A percentile compares a stretch with the other conserved stretches of the same genome.
Conservation (phyloP, 163 green algal species). For the Chloroidium sp. region DNA sequence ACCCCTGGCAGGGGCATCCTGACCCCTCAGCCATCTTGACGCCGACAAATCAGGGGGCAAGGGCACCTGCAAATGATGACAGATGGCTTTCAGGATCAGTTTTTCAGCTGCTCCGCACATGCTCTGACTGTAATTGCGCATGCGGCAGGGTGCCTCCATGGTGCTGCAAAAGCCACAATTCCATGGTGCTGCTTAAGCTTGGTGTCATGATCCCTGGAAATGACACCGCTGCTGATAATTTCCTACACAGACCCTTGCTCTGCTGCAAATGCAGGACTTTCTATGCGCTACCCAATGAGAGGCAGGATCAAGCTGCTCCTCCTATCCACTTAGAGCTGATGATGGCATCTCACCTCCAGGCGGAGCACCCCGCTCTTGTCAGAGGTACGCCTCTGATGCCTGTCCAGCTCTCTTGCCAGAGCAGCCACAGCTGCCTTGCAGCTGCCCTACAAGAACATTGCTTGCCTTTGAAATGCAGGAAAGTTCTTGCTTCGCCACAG, state of each 20-base stretch:
- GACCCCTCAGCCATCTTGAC: conserved; percentile 42
- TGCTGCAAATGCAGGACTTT: too few relatives aligned
- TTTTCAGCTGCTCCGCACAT: too few relatives aligned
- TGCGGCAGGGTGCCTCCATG: neutral
- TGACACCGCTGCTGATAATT: too few relatives aligned
- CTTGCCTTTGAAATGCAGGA: neutral
- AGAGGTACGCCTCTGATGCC: neutral
- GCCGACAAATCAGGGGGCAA: conserved; percentile 38
- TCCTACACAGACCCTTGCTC: too few relatives aligned
- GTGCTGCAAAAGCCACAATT: too few relatives aligned
- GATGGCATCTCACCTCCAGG: conserved; percentile 1
- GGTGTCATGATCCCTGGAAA: too few relatives aligned
- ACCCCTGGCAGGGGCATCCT: conserved; percentile 15
- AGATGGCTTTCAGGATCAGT: too few relatives aligned
- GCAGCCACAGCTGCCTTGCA: neutral
- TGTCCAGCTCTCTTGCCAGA: neutral
- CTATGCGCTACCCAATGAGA: too few relatives aligned
- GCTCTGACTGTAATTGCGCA: neutral
- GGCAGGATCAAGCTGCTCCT: too few relatives aligned
- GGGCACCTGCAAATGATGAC: conserved; percentile 32
- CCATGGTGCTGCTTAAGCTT: too few relatives aligned
- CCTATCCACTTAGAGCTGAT: neutral
- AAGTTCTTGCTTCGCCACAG: too few relatives aligned
- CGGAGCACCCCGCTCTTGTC: conserved; percentile 9
- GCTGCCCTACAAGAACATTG: neutral